Base-by-base conservation (phyloP, 2,329 filamentous ascomycete species). In the Ophiostoma fasciatum region DNA sequence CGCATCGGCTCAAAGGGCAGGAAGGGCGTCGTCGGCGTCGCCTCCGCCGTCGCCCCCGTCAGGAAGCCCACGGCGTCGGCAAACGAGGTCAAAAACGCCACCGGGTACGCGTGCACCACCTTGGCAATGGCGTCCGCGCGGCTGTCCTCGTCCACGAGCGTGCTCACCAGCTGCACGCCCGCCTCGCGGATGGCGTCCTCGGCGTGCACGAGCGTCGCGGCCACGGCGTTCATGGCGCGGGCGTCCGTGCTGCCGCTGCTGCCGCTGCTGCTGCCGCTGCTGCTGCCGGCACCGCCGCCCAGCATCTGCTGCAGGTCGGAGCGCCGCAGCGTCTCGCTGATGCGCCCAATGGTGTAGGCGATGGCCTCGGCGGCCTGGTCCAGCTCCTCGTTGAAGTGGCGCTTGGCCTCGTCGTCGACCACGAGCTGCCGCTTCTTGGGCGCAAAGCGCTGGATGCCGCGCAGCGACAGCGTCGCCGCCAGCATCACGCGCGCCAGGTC, bases 101-200 rank as follows among this genome's bases (percentile, higher is more conserved):
- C 51, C 30, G 69, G 62, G 20, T 62, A 56, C n/a, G 57, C 48
- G 29, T 60, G 52, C 4, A 71, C 50, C 43, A 71, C 51, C 42
- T 54, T 59, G 9, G 52, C 52, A n/a, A 72, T 52, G 6, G 67
- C 66, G 12, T 68, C 66, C 26, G 58, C 56, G 33, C 69, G 65
- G 15, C 59, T 61, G 23, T 62, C 52, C 53, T 92, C 74, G 8
- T 71, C 71, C 25, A 82, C 90, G 48, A 88, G 72, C 25, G 74
- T 74, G 55, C 94, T 94, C 45, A 96, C 69, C 20, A 96, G 62
- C 45, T 85, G 80, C 7, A 87, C 71, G 1, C 82, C 78, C 13
- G 82, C 79, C 51, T 87, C 78, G 42, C 83, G 84, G 23, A 90
- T 77, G 39, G 76, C 69, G 38, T 80, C 64, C 46, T 92, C 78